A percentile compares a stretch with the other conserved stretches of the same genome.
phyloP scores from a whole-genome alignment of 768 basidiomycete genomes.

The Punctularia strigosozonata region DNA sequence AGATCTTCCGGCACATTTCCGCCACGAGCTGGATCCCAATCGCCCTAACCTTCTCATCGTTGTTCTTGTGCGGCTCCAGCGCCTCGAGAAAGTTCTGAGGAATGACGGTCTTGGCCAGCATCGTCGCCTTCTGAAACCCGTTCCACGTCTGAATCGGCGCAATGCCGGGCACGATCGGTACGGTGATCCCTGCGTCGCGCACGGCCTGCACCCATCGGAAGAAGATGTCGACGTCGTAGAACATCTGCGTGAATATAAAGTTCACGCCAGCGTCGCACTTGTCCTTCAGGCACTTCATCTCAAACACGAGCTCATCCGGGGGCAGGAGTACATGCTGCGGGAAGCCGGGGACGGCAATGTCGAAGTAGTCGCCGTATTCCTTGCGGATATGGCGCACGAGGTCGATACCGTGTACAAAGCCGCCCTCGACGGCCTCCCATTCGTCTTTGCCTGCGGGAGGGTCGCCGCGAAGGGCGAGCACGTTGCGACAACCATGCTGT shows the following conservation, averaged over 20 bases:
- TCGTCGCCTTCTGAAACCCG: slow-evolving; percentile 79
- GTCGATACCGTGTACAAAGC: slow-evolving; percentile 85
- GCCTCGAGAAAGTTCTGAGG: slow-evolving; percentile 65
- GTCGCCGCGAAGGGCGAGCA: slow-evolving; percentile 88
- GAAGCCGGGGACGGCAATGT: slow-evolving; percentile 89
- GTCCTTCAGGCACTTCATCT: slow-evolving; percentile 79
- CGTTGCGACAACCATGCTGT: slow-evolving; percentile 78
- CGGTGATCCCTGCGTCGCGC: slow-evolving; percentile 74
- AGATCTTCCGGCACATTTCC: slow-evolving; percentile 83
- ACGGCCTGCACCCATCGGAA: slow-evolving; percentile 81
- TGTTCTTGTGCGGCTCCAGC: slow-evolving; percentile 78
- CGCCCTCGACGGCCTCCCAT: slow-evolving; percentile 88
- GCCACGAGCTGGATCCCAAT: slow-evolving; percentile 92
- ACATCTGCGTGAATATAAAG: slow-evolving; percentile 98
- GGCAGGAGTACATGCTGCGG: slow-evolving; percentile 73
- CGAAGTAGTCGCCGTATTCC: slow-evolving; percentile 85
- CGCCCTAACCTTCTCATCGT: slow-evolving; percentile 88
- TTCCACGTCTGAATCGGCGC: slow-evolving; percentile 96
- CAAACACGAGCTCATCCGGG: slow-evolving; percentile 59
- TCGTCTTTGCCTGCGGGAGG: slow-evolving; percentile 81
- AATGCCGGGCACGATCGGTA: slow-evolving; percentile 89
- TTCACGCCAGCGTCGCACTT: slow-evolving; percentile 85
- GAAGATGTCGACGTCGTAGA: slow-evolving; percentile 89
- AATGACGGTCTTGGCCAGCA: slow-evolving; percentile 65
- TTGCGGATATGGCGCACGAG: slow-evolving; percentile 81